phyloP scores from a whole-genome alignment of 2,329 filamentous ascomycete species.

The Blumeria graminis region DNA sequence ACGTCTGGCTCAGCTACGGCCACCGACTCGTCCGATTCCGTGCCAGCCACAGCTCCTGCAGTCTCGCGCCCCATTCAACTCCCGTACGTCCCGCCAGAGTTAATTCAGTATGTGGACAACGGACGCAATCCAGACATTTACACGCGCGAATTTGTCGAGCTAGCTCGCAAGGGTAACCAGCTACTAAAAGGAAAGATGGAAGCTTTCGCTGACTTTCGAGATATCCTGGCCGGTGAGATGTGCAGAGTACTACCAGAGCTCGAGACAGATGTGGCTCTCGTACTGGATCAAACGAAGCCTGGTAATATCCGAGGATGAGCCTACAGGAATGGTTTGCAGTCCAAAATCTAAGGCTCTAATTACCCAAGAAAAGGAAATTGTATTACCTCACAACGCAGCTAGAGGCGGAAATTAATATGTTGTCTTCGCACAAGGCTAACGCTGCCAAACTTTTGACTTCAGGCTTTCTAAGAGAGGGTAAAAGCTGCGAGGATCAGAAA shows the following conservation, averaged over 20 bases:
- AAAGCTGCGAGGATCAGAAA: too few species aligned
- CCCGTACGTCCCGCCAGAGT: slow-evolving; percentile 32
- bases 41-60: slow-evolving; percentile 6
- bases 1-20: slow-evolving; percentile 17
- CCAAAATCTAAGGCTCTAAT: too few species aligned
- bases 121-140: slow-evolving; percentile 53
- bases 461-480: too few species aligned
- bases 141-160: slow-evolving; percentile 49
- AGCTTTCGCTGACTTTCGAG: slow-evolving; percentile 35
- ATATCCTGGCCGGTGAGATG: slow-evolving; percentile 27
- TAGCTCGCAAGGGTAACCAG: slow-evolving; percentile 40
- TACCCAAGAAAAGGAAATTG: too few species aligned
- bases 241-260: slow-evolving; percentile 13
- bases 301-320: background rate
- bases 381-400: too few species aligned
- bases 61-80: slow-evolving; percentile 14
- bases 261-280: slow-evolving; percentile 9
- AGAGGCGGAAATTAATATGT: too few species aligned
- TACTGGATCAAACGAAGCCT: slow-evolving; percentile 1
- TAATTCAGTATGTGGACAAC: slow-evolving; percentile 44
- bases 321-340: too few species aligned
- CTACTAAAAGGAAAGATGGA: slow-evolving; percentile 37
- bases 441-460: too few species aligned
- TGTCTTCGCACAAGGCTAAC: too few species aligned
- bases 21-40: too few species aligned